phyloP scores from a whole-genome alignment of 1,139 yeast genomes.

The Suhomyces yuchorum region DNA sequence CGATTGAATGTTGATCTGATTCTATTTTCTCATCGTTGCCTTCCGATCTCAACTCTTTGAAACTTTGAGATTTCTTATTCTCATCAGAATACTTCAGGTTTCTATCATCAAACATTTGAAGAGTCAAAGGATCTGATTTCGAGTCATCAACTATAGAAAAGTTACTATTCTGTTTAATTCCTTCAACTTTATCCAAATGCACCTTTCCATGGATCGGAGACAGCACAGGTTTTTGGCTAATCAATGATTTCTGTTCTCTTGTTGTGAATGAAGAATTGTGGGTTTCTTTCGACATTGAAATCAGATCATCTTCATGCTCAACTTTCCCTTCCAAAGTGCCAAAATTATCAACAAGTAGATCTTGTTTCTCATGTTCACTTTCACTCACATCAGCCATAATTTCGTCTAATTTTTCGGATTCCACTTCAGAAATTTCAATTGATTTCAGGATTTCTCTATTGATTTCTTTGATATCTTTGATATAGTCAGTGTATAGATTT shows the following conservation, averaged over 20 bases:
- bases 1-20: neutral
- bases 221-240: neutral
- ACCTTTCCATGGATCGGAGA: neutral
- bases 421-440: conserved; percentile 12
- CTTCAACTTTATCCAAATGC: neutral
- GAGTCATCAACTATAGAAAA: neutral
- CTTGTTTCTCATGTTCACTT: neutral
- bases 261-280: no score
- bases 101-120: neutral
- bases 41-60: neutral
- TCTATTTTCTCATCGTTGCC: neutral
- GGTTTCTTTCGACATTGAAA: no score
- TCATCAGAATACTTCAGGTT: neutral
- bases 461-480: conserved; percentile 23
- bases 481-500: conserved; percentile 19
- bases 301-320: no score
- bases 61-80: neutral
- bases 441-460: conserved; percentile 21
- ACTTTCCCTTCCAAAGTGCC: neutral
- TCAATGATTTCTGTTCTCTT: neutral
- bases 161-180: neutral
- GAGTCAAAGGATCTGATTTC: neutral
- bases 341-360: neutral
- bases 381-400: neutral
- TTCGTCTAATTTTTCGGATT: neutral